Evolutionary conservation across 1,139 yeast species (phyloP), one percentile per base, ranked within the genome.

Genomic region (Magnusiomyces ingens): DNA sequence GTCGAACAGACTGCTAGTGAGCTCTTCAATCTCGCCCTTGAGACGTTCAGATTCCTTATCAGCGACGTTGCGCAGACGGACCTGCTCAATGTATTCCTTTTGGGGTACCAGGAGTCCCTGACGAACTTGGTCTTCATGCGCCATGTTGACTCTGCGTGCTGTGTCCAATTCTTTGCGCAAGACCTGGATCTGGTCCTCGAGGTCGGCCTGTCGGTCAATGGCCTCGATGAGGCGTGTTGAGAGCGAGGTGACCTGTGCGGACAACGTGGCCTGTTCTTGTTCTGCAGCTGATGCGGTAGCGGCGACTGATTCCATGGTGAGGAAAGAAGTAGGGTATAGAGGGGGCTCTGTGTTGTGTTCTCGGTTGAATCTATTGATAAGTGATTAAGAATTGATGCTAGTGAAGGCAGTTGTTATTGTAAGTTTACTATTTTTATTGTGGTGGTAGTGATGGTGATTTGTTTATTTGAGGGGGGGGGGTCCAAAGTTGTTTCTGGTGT

Each of bases 21-120:
- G 71, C 54, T 85, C 89, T 64, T 84, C 89, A 50, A 83, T 82
- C 63, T 84, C 91, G n/a, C 73, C 78, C 57, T 81, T 76, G 45
- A 84, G 70, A 58, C 72, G 71, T 53, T 72, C 70, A 29, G 59
- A 52, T 29, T 56, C 58, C 44, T 56, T 58, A 50, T 64, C 68
- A n/a, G 49, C 43, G 19, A 58, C 51, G 47, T 58, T 59, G 35
- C 59, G 60, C 15, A 67, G 62, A n/a, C 62, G 55, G 40, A 67
- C 52, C 51, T 60, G 60, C 8, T 59, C 65, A 48, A 62, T 60
- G 51, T 64, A 57, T 48, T 54, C 58, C 22, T 59, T 49, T 49
- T 59, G 59, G 22, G 60, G 60, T n/a, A 67, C 63, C 15, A 64
- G 55, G 5, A 55, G 56, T 5, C 65, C 67, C 10, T 55, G 47